A percentile compares a stretch with the other conserved stretches of the same genome.
Conservation (phyloP, 352 stramenopile genomes). For the Pilasporangium apinafurcum region DNA sequence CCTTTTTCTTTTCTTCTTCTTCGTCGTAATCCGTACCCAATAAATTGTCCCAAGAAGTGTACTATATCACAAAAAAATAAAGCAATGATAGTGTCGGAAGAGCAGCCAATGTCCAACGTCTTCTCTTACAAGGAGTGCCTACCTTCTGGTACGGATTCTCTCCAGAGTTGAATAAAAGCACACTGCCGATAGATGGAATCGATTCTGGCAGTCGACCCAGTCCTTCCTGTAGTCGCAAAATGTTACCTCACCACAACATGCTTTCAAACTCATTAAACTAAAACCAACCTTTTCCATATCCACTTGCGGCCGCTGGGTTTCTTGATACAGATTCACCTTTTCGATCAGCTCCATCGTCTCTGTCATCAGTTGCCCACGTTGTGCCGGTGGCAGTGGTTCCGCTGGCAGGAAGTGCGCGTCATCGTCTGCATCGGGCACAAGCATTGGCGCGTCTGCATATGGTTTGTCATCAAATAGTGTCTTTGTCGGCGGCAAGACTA, state of each 20-base stretch:
- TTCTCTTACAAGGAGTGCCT: neutral
- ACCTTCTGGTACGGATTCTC: conserved; percentile 88
- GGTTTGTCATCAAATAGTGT: conserved; percentile 82
- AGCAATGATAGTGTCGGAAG: neutral
- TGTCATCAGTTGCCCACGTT: conserved; percentile 71
- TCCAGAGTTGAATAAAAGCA: conserved; percentile 84
- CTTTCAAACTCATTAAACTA: no score
- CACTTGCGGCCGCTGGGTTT: conserved; percentile 63
- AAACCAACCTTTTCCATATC: conserved; percentile 66
- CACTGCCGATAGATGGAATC: conserved; percentile 73
- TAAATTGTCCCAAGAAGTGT: conserved; percentile 85
- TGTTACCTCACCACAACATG: neutral
- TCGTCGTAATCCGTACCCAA: conserved; percentile 82
- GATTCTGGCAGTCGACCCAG: conserved; percentile 74
- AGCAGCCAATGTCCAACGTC: neutral
- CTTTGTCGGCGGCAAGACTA: conserved; percentile 50
- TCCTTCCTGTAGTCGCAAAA: conserved; percentile 33
- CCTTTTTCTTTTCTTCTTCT: conserved; percentile 82
- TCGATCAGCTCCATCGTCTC: conserved; percentile 83
- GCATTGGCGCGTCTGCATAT: conserved; percentile 66
- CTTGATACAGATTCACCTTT: conserved; percentile 73
- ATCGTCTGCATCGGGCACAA: conserved; percentile 64
- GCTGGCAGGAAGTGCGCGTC: conserved; percentile 81
- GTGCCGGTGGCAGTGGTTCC: conserved; percentile 58
- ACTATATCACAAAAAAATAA: conserved; percentile 25